These are phyloP conservation scores for Saccharomycopsis babjevae DNA, from an alignment of 805 yeast genomes.

Conservation along the genomic window DNA sequence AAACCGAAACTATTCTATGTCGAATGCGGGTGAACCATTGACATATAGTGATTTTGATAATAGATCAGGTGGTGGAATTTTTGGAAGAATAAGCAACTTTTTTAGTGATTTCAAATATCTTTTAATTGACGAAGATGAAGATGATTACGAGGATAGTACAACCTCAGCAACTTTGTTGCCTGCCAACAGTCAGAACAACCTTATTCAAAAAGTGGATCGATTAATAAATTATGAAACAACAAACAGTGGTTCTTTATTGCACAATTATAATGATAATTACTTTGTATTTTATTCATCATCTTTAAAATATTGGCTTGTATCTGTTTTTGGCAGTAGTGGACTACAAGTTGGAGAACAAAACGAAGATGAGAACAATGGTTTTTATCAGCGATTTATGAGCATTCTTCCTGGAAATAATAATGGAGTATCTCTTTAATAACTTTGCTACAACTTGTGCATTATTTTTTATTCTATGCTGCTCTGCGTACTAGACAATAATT, in stretches of 20 bases:
- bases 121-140: not conserved
- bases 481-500: not conserved
- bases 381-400: not conserved
- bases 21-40: conserved; percentile 29
- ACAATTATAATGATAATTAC: not conserved
- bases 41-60: conserved; percentile 30
- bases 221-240: not conserved
- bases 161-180: not conserved
- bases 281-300: not conserved
- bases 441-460: not conserved
- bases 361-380: not conserved
- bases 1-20: conserved; percentile 15
- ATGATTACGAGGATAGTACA: not conserved
- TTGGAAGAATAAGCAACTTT: not conserved
- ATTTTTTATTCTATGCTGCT: not conserved
- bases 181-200: not conserved
- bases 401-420: not conserved
- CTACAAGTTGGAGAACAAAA: not conserved
- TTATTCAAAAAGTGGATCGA: not conserved
- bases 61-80: conserved; percentile 17
- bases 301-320: not conserved
- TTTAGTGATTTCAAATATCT: not conserved
- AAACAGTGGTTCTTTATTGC: not conserved
- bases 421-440: not conserved
- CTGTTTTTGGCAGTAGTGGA: not conserved